Conservation (phyloP, 1,284 basidiomycete species). For the Sutorius eximius region DNA sequence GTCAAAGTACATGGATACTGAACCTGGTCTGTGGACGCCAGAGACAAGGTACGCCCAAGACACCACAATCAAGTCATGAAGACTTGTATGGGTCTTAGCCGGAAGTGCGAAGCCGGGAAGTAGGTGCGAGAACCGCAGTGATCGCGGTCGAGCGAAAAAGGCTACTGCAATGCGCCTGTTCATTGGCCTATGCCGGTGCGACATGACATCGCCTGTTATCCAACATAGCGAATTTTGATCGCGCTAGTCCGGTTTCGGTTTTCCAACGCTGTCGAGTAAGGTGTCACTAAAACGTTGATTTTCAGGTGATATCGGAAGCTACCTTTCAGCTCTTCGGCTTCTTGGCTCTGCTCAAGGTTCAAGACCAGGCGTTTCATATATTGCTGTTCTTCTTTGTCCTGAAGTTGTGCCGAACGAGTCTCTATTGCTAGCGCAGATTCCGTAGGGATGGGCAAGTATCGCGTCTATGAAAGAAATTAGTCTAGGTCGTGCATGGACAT, state of each 20-base stretch:
- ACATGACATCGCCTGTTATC: slow-evolving; percentile 38
- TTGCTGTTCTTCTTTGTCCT: slow-evolving; percentile 93
- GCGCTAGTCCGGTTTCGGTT: slow-evolving; percentile 60
- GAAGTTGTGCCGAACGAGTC: slow-evolving; percentile 84
- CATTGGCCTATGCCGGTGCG: slow-evolving; percentile 15
- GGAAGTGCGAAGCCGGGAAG: slow-evolving; percentile 22
- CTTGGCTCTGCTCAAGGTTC: slow-evolving; percentile 83
- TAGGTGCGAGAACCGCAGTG: slow-evolving; percentile 22
- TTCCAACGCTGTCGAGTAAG: slow-evolving; percentile 54
- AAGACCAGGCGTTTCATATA: slow-evolving; percentile 92
- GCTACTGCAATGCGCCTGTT: slow-evolving; percentile 22
- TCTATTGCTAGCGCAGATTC: slow-evolving; percentile 87
- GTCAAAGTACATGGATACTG: slow-evolving; percentile 30
- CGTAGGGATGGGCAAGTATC: slow-evolving; percentile 83
- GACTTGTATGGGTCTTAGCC: slow-evolving; percentile 23
- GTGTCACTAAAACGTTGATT: slow-evolving; percentile 8
- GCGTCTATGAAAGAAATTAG: slow-evolving; percentile 51
- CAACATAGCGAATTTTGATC: slow-evolving; percentile 72
- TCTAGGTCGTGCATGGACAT: not conserved
- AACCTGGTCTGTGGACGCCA: slow-evolving; percentile 16
- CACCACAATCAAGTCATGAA: slow-evolving; percentile 10
- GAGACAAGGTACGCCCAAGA: slow-evolving; percentile 15
- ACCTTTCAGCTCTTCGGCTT: slow-evolving; percentile 78
- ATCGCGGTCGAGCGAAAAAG: slow-evolving; percentile 27
- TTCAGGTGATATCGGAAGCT: slow-evolving; percentile 4